phyloP scores from a whole-genome alignment of 2,329 filamentous ascomycete genomes.

The Nemania diffusa region DNA sequence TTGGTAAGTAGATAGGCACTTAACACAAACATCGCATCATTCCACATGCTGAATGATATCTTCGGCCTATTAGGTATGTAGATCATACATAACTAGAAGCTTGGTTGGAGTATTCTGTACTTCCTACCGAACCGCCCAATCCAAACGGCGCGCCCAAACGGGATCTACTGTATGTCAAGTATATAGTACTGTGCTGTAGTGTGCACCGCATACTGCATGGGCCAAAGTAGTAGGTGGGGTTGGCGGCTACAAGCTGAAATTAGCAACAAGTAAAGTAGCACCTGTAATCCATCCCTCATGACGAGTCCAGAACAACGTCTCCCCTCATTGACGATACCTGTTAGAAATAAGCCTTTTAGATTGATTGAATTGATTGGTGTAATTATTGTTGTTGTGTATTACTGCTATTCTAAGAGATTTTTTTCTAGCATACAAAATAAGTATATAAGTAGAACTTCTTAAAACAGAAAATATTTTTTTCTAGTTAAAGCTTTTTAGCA shows the following conservation, averaged over 20 bases:
- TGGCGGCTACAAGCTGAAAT: conserved; percentile 27
- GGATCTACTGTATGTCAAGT: conserved; percentile 1
- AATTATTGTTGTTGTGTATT: too few relatives aligned
- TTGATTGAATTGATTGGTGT: too few relatives aligned
- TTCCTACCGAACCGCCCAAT: background rate
- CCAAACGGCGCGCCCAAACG: too few relatives aligned
- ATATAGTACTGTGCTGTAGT: background rate
- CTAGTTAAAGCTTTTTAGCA: too few relatives aligned
- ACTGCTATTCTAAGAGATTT: too few relatives aligned
- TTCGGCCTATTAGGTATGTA: background rate
- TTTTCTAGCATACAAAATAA: too few relatives aligned
- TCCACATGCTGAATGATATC: too few relatives aligned
- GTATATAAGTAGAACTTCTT: too few relatives aligned
- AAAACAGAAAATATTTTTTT: too few relatives aligned
- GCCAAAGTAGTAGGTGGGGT: conserved; percentile 9
- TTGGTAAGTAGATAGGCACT: background rate
- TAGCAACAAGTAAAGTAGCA: conserved; percentile 24
- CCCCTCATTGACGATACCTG: conserved; percentile 13
- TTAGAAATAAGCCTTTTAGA: too few relatives aligned
- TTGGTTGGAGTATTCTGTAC: conserved; percentile 1
- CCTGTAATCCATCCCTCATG: background rate
- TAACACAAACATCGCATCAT: too few relatives aligned
- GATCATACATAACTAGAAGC: background rate
- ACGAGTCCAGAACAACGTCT: background rate
- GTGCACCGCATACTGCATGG: too few relatives aligned